Percentiles rank a stretch among this genome's conserved stretches.
phyloP scores from a whole-genome alignment of 2,329 filamentous ascomycete genomes.

The Cercospora sp. region DNA sequence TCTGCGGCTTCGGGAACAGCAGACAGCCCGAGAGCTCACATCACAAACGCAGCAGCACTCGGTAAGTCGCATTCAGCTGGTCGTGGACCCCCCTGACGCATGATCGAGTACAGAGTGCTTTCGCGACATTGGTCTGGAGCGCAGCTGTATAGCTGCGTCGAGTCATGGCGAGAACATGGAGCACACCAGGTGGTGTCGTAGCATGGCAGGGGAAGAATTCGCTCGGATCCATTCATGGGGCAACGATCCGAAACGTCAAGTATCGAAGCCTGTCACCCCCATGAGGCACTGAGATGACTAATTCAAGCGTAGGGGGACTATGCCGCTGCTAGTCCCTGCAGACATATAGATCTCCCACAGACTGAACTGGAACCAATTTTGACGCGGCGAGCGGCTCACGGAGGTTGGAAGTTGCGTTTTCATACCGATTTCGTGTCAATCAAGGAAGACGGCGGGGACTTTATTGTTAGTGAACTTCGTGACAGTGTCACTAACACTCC shows the following conservation, averaged over 20 bases:
- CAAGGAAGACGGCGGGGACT: slow-evolving; percentile 31
- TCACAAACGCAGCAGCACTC: slow-evolving; percentile 58
- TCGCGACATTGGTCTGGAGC: slow-evolving; percentile 47
- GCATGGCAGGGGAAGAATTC: slow-evolving; percentile 49
- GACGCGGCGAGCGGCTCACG: slow-evolving; percentile 39
- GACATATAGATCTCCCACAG: slow-evolving; percentile 47
- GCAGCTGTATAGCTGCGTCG: slow-evolving; percentile 37
- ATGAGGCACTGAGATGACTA: slow-evolving; percentile 25
- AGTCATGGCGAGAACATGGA: slow-evolving; percentile 40
- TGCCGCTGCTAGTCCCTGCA: slow-evolving; percentile 44
- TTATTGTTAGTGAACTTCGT: too few relatives aligned
- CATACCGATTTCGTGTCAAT: slow-evolving; percentile 39
- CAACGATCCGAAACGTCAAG: slow-evolving; percentile 41
- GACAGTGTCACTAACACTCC: too few relatives aligned
- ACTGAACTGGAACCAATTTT: slow-evolving; percentile 47
- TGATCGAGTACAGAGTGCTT: slow-evolving; percentile 42
- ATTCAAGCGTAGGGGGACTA: slow-evolving; percentile 33
- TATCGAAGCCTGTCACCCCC: slow-evolving; percentile 10
- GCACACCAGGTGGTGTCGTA: slow-evolving; percentile 48
- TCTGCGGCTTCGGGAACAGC: slow-evolving; percentile 52
- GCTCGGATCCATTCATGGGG: slow-evolving; percentile 47
- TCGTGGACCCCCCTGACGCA: too few relatives aligned
- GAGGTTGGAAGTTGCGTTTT: slow-evolving; percentile 41
- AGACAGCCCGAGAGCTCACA: slow-evolving; percentile 59
- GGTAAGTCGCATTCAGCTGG: slow-evolving; percentile 1